Evolutionary conservation across 768 basidiomycete species (phyloP).

Genomic region (Leccinum subtestaceum): DNA sequence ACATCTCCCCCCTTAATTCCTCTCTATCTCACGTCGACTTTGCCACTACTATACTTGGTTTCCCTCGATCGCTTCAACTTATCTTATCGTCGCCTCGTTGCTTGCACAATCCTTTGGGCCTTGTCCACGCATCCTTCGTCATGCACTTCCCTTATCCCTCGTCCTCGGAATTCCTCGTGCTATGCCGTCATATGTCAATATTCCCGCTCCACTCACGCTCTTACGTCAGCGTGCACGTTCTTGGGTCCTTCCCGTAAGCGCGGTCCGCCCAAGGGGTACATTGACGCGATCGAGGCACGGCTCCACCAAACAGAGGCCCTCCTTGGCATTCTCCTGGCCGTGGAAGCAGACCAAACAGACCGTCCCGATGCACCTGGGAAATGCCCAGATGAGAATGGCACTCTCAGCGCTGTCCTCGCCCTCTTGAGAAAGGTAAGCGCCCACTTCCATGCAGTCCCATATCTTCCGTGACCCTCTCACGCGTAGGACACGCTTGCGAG

Average conservation of each 20-base stretch:
- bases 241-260: slow-evolving; percentile 78
- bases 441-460: neutral
- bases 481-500: slow-evolving; percentile 70
- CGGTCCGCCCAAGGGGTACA: slow-evolving; percentile 91
- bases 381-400: slow-evolving; percentile 13
- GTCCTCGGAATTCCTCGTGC: neutral
- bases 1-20: neutral
- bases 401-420: slow-evolving; percentile 37
- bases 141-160: slow-evolving; percentile 8
- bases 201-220: slow-evolving; percentile 1
- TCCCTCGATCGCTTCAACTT: slow-evolving; percentile 10
- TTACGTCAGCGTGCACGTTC: slow-evolving; percentile 64
- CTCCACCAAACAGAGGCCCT: slow-evolving; percentile 90
- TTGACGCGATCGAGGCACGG: slow-evolving; percentile 89
- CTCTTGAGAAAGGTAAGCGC: slow-evolving; percentile 50
- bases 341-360: slow-evolving; percentile 28
- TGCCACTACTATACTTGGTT: neutral
- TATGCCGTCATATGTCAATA: neutral
- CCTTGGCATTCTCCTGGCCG: slow-evolving; percentile 72
- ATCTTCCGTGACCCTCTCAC: slow-evolving; percentile 5
- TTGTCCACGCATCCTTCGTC: slow-evolving; percentile 12
- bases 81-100: slow-evolving; percentile 7
- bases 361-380: slow-evolving; percentile 31
- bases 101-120: neutral
- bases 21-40: neutral